Conservation (phyloP, 2,329 filamentous ascomycete genomes). For the Keithomyces neogunnii region DNA sequence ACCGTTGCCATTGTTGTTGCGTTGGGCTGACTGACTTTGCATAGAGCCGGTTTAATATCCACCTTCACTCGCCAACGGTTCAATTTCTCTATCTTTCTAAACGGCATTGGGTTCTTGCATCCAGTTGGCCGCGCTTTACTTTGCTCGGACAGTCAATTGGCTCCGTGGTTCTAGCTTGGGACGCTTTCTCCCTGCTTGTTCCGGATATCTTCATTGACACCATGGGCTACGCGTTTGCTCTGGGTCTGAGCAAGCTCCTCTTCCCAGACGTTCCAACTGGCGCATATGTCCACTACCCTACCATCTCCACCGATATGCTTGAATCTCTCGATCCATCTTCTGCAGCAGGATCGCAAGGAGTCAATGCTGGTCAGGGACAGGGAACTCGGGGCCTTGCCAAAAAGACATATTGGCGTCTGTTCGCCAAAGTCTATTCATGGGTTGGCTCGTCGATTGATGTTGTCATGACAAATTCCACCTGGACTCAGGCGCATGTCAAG, state of each 20-base stretch:
- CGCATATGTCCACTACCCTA: slow-evolving; percentile 96
- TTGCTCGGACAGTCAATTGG: slow-evolving; percentile 90
- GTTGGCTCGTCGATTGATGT: slow-evolving; percentile 80
- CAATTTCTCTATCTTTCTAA: slow-evolving; percentile 88
- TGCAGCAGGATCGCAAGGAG: slow-evolving; percentile 52
- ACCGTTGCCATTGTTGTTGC: too few species aligned
- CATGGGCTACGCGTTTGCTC: slow-evolving; percentile 92
- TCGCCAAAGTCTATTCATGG: slow-evolving; percentile 73
- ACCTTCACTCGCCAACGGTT: slow-evolving; percentile 72
- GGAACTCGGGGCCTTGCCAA: slow-evolving; percentile 66
- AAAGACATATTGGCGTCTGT: slow-evolving; percentile 76
- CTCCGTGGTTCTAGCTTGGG: slow-evolving; percentile 78
- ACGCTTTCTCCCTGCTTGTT: slow-evolving; percentile 84
- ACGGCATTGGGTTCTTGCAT: slow-evolving; percentile 75
- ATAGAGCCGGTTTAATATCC: slow-evolving; percentile 83
- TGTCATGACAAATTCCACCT: slow-evolving; percentile 95
- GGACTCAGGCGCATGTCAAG: slow-evolving; percentile 81
- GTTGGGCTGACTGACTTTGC: background rate
- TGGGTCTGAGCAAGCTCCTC: slow-evolving; percentile 73
- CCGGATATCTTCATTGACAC: slow-evolving; percentile 95
- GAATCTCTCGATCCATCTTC: slow-evolving; percentile 62
- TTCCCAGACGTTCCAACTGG: slow-evolving; percentile 76
- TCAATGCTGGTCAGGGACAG: slow-evolving; percentile 75
- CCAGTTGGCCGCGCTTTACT: slow-evolving; percentile 86
- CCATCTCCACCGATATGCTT: slow-evolving; percentile 97